A percentile compares a stretch with the other conserved stretches of the same genome.
Evolutionary conservation across 306 rosid species (phyloP).

Genomic region (Herpetospermum pedunculosum): DNA sequence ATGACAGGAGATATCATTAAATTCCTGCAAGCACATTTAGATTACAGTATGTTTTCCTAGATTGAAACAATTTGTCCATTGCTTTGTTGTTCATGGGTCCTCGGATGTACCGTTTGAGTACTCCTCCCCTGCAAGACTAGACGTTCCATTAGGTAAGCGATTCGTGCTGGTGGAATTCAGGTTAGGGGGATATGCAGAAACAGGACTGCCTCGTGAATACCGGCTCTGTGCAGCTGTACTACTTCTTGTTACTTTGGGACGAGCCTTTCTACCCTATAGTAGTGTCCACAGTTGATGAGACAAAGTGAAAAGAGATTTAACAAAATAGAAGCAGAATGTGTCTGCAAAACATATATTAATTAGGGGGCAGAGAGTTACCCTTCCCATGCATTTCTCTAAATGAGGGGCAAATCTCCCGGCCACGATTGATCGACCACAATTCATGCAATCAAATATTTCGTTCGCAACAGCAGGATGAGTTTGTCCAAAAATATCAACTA

Average conservation of each 20-base stretch:
- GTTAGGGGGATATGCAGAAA: conserved; percentile 44
- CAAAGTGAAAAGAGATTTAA: not conserved
- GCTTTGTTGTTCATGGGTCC: conserved; percentile 31
- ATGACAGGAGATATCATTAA: conserved; percentile 6
- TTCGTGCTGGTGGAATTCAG: conserved; percentile 39
- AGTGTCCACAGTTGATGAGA: conserved; percentile 5
- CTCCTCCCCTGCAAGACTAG: conserved; percentile 55
- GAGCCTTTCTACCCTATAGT: conserved; percentile 91
- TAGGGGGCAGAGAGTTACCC: conserved; percentile 36
- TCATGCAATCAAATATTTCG: conserved; percentile 85
- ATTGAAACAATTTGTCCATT: not conserved
- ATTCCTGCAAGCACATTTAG: not conserved
- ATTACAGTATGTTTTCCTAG: conserved; percentile 1
- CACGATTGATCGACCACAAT: conserved; percentile 63
- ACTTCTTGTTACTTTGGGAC: conserved; percentile 82
- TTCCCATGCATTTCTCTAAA: conserved; percentile 98
- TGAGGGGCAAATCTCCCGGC: conserved; percentile 99
- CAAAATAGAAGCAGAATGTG: not conserved
- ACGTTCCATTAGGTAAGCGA: conserved; percentile 66
- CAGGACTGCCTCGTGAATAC: conserved; percentile 53
- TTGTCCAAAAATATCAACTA: conserved; percentile 92
- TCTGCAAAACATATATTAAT: not conserved
- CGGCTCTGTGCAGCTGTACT: conserved; percentile 72
- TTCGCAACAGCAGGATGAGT: conserved; percentile 79
- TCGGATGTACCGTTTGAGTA: conserved; percentile 53